A percentile compares a stretch with the other conserved stretches of the same genome.
Conservation (phyloP, 1,139 yeast genomes). For the Eremothecium coryli region DNA sequence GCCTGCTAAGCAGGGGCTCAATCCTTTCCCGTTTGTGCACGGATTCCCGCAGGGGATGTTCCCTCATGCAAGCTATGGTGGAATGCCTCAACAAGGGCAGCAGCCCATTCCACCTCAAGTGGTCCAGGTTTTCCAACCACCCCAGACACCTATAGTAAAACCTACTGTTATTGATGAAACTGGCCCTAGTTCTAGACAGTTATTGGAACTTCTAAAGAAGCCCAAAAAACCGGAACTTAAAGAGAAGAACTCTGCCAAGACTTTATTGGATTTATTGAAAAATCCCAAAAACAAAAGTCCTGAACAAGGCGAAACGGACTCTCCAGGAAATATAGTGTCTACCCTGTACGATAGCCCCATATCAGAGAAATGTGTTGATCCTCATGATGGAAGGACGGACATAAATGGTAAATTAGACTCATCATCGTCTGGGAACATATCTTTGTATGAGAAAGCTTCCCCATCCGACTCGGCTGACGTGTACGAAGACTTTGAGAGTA, state of each 20-base stretch:
- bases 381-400: too few species aligned
- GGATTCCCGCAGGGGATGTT: constrained; percentile 2
- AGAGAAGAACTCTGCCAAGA: constrained; percentile 3
- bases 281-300: constrained; percentile 2
- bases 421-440: background rate
- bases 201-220: constrained; percentile 34
- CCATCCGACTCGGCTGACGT: constrained; percentile 8
- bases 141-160: constrained; percentile 10
- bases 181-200: constrained; percentile 12
- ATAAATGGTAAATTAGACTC: background rate
- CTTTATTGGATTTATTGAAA: constrained; percentile 2
- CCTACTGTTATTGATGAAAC: constrained; percentile 14
- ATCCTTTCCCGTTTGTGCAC: constrained; percentile 4
- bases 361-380: too few species aligned
- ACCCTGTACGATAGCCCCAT: constrained; percentile 9
- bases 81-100: background rate
- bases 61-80: background rate
- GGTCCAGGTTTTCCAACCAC: constrained; percentile 12
- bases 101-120: constrained; percentile 12
- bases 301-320: background rate
- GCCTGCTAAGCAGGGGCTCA: constrained; percentile 1
- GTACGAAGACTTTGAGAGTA: constrained; percentile 24
- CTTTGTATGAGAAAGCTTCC: background rate
- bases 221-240: constrained; percentile 3
- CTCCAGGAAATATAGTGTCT: background rate